Conservation (phyloP, 1,139 yeast species). For the Barnettozyma hawaiiensis region DNA sequence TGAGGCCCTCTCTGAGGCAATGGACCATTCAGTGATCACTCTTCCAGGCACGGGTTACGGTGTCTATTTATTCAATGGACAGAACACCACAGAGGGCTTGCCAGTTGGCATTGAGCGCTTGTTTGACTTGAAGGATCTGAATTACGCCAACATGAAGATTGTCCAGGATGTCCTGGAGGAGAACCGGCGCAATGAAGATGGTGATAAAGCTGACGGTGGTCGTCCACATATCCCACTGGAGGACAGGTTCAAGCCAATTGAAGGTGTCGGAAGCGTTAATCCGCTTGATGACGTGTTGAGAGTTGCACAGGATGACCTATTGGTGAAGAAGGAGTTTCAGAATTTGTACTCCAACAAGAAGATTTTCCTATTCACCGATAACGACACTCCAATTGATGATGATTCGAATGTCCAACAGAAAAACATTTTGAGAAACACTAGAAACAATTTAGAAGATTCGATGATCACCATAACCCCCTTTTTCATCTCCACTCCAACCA, state of each 20-base stretch:
- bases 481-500: constrained; percentile 40
- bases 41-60: constrained; percentile 64
- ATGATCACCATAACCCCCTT: constrained; percentile 58
- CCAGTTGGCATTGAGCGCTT: constrained; percentile 32
- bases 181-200: constrained; percentile 1
- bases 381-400: constrained; percentile 47
- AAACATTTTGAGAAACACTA: constrained; percentile 47
- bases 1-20: constrained; percentile 46
- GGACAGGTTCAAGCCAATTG: constrained; percentile 18
- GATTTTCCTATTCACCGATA: constrained; percentile 54
- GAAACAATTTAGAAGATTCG: constrained; percentile 53
- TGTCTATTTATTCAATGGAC: constrained; percentile 52
- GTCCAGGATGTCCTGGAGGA: constrained; percentile 35
- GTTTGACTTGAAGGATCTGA: constrained; percentile 36
- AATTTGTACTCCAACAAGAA: constrained; percentile 36
- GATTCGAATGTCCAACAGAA: constrained; percentile 30
- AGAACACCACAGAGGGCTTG: constrained; percentile 21
- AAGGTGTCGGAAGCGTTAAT: constrained; percentile 23
- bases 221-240: constrained; percentile 20
- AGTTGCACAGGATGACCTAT: constrained; percentile 34
- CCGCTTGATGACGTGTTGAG: constrained; percentile 31
- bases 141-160: constrained; percentile 35
- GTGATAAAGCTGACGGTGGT: constrained; percentile 10
- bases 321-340: constrained; percentile 27
- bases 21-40: constrained; percentile 53